Conservation (phyloP, 495 filamentous ascomycete species). For the Thermothielavioides terrestris region DNA sequence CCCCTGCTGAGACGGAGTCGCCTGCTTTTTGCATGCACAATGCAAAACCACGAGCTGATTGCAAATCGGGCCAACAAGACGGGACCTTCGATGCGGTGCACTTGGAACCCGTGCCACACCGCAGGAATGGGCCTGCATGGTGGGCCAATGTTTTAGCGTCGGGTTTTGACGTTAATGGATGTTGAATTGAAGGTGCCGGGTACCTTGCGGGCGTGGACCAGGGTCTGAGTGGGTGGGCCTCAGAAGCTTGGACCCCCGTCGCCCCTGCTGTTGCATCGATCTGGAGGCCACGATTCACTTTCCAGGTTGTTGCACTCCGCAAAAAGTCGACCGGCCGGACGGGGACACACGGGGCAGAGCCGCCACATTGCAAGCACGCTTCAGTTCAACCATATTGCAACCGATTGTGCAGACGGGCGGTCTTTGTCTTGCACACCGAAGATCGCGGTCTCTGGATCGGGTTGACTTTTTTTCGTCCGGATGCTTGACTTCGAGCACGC, state of each 20-base stretch:
- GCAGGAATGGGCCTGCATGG: no score
- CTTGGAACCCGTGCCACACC: no score
- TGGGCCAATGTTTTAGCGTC: no score
- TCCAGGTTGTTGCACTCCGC: not conserved
- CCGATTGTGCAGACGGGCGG: slow-evolving; percentile 1
- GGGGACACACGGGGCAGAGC: slow-evolving; percentile 10
- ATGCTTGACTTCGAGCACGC: not conserved
- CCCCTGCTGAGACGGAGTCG: no score
- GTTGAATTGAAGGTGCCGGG: no score
- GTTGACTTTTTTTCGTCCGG: not conserved
- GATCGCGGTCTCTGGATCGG: not conserved
- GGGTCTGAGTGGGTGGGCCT: not conserved
- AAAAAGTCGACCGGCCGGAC: slow-evolving; percentile 7
- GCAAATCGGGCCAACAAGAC: no score
- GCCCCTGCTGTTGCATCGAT: no score
- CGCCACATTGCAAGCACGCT: slow-evolving; percentile 26
- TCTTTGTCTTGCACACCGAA: slow-evolving; percentile 3
- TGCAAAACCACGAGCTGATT: no score
- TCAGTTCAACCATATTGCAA: not conserved
- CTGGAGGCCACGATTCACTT: slow-evolving; percentile 35
- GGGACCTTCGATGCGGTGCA: no score
- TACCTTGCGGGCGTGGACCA: not conserved
- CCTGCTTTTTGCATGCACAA: no score
- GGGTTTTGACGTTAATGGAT: no score
- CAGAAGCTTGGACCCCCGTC: slow-evolving; percentile 24